Base-by-base conservation (phyloP, 371 early-diverging fungal species). In the Actinomortierella wolfii region DNA sequence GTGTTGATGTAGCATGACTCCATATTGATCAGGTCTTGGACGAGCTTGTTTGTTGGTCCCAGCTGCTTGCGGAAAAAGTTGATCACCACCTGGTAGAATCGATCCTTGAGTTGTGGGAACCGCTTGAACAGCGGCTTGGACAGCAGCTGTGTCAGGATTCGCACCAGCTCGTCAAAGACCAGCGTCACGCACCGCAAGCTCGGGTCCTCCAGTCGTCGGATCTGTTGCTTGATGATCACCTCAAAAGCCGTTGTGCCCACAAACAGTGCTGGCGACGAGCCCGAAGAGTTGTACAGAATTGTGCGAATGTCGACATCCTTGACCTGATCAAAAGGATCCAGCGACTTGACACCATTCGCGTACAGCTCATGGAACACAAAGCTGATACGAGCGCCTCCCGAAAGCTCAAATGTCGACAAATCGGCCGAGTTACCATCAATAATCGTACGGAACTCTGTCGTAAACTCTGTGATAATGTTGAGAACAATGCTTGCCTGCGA, bases 301-400 rank as follows among this genome's bases (percentile, higher is more conserved):
- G 95, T 97, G 59, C 99, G 91, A 76, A 99, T 99, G 78, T 99
- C 97, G 1, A 90, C 88, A 78, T 99, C 99, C 69, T 98, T 97
- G 69, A 97, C 89, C 65, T 96, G 94, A 58, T 97, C 97, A 52
- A 99, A 92, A 11, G 98, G 96, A 77, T 99, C 97, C 68, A 99
- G 86, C 24, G 85, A 81, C 56, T 94, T 92, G 67, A 99, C 86
- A 45, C 94, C 97, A 66, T 87, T 87, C n/a, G 92, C 82, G 71
- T 89, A 99, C 46, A 97, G 88, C 68, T 96, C 96, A 77, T 99
- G 98, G 80, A 99, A 97, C 45, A 99, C 98, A 86, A 95, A 99
- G 65, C 92, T 89, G 56, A 99, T 94, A 70, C 99, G 92, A 3
- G 99, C 99, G 67, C 99, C 99, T 59, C 99, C 99, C 26, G 94